Conservation (phyloP, 148 eudicot genomes). For the Gaultheria prostrata region DNA sequence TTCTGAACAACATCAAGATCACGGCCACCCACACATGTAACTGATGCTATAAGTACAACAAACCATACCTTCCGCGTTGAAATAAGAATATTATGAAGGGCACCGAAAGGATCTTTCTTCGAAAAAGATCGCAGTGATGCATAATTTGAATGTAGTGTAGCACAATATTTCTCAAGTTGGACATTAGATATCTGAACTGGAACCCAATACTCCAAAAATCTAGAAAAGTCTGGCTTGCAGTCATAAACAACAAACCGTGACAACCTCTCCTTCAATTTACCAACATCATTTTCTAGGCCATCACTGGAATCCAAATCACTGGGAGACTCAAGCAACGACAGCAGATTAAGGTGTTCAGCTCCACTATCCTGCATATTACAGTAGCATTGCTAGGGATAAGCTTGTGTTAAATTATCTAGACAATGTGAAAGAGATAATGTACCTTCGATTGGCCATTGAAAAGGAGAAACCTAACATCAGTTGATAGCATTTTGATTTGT, state of each 20-base stretch:
- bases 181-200: constrained; percentile 64
- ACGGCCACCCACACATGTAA: constrained; percentile 1
- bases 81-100: constrained; percentile 45
- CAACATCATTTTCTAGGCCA: constrained; percentile 26
- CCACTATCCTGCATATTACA: constrained; percentile 52
- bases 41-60: background rate
- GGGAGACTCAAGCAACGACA: constrained; percentile 52
- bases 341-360: constrained; percentile 40
- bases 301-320: constrained; percentile 27
- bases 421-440: constrained; percentile 6
- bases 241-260: constrained; percentile 36
- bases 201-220: constrained; percentile 72
- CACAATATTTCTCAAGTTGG: constrained; percentile 90
- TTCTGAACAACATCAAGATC: background rate
- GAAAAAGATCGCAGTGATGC: constrained; percentile 38
- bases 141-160: constrained; percentile 46
- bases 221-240: constrained; percentile 37
- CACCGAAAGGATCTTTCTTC: constrained; percentile 42
- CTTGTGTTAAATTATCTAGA: background rate
- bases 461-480: constrained; percentile 53
- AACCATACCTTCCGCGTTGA: constrained; percentile 51
- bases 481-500: constrained; percentile 40
- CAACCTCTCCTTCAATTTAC: constrained; percentile 48
- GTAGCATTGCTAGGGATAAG: background rate
- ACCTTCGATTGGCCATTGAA: constrained; percentile 44